These are phyloP conservation scores for Berkeleyomyces rouxiae DNA, from an alignment of 2,329 filamentous ascomycete species.

Conservation along the genomic window DNA sequence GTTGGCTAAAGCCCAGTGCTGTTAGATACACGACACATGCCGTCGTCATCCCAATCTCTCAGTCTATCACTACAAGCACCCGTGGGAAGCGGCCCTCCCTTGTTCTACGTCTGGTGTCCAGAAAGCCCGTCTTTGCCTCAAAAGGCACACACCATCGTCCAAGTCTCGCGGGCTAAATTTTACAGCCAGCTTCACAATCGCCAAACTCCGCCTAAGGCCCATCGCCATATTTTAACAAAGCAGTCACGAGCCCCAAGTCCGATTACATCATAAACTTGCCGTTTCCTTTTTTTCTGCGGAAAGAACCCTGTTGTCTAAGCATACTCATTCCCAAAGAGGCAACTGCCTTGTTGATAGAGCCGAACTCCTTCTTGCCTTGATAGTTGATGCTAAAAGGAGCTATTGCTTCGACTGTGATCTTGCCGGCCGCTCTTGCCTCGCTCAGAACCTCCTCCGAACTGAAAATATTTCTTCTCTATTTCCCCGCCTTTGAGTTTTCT, in stretches of 20 bases:
- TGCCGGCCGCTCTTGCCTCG: not conserved
- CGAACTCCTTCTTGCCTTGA: not conserved
- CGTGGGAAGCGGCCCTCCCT: not conserved
- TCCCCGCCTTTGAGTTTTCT: not conserved
- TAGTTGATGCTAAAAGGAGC: not conserved
- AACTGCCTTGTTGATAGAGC: not conserved
- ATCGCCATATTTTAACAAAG: not conserved
- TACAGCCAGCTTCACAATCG: no score
- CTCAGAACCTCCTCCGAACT: not conserved
- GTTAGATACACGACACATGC: not conserved
- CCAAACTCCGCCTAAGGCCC: no score
- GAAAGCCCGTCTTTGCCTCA: not conserved
- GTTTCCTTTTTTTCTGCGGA: not conserved
- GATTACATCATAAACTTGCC: not conserved
- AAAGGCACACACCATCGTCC: not conserved
- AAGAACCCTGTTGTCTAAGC: not conserved
- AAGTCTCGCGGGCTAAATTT: no score
- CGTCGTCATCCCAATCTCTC: not conserved
- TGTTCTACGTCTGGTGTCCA: not conserved
- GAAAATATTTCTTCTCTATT: not conserved
- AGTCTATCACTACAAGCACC: not conserved
- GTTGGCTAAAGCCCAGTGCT: not conserved
- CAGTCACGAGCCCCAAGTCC: not conserved
- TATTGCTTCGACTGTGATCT: not conserved
- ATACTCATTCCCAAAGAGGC: not conserved